Evolutionary conservation across 2,329 filamentous ascomycete species (phyloP), one percentile per base, ranked within the genome.

Genomic region (Fusarium chlamydosporum): DNA sequence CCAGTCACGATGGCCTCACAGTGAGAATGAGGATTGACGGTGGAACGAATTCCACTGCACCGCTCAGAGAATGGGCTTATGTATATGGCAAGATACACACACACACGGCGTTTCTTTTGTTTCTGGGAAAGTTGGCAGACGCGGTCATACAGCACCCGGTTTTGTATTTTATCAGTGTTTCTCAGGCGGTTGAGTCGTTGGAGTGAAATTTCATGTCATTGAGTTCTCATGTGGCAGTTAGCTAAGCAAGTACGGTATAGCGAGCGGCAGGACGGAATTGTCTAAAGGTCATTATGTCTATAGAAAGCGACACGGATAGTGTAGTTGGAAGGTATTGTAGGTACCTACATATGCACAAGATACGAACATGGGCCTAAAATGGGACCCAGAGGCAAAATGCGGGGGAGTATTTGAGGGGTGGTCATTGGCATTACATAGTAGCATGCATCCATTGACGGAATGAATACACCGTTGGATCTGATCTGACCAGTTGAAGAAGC

Each of bases 71-170:
- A 63, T 51, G 54, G 63, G 59, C 42, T 38, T 54, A 58, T 73
- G 66, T 68, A 74, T 59, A 74, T 55, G 67, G 73, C 43, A 61
- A 45, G 26, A 27, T n/a, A 62, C 53, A 72, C 57, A 67, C 57
- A 67, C 43, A 56, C 56, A 46, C 27, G 67, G 65, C 71, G 65
- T 74, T 74, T 63, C 56, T 64, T 73, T 63, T 64, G 40, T 67
- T 63, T 63, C 18, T 51, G 56, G 64, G 56, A 53, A 29, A 53
- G 55, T 23, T 56, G 59, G 57, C 33, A 38, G 56, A 58, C 57
- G 47, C 31, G 60, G 67, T 64, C 50, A 58, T 55, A 68, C 66
- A 59, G 63, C 33, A 6, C 8, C 9, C 23, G 20, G 16, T 18
- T 23, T 20, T 35, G 23, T 51, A 29, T 68, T 67, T 58, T 61